Conservation (phyloP, 73 alveolate species). For the Paramecium pentaurelia region DNA sequence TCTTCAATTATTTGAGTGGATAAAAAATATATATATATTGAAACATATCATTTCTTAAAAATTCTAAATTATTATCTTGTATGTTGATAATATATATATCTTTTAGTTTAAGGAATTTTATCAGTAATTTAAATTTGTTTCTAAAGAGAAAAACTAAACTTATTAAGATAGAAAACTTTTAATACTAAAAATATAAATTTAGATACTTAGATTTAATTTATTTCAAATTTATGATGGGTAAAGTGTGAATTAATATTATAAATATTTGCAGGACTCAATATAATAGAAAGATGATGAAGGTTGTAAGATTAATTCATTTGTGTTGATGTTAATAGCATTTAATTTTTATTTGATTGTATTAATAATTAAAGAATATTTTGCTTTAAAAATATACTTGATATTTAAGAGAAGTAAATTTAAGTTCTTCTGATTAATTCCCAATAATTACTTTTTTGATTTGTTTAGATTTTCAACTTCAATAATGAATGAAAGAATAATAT, state of each 20-base stretch:
- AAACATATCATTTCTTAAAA: neutral
- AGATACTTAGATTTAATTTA: neutral
- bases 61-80: neutral
- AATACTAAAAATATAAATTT: neutral
- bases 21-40: neutral
- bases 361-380: neutral
- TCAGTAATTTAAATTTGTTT: neutral
- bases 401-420: neutral
- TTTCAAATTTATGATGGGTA: neutral
- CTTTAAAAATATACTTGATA: neutral
- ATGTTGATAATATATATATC: neutral
- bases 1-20: slow-evolving; percentile 20
- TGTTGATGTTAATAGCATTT: neutral
- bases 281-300: neutral
- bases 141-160: neutral
- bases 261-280: neutral
- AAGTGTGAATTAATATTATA: neutral
- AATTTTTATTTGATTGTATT: neutral
- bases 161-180: neutral
- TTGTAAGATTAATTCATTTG: neutral
- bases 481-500: neutral
- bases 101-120: neutral
- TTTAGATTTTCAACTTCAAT: slow-evolving; percentile 61
- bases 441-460: slow-evolving; percentile 54
- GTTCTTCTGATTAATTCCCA: slow-evolving; percentile 31